Conservation (phyloP, 2,329 filamentous ascomycete genomes). For the Stachybotrys echinatus region DNA sequence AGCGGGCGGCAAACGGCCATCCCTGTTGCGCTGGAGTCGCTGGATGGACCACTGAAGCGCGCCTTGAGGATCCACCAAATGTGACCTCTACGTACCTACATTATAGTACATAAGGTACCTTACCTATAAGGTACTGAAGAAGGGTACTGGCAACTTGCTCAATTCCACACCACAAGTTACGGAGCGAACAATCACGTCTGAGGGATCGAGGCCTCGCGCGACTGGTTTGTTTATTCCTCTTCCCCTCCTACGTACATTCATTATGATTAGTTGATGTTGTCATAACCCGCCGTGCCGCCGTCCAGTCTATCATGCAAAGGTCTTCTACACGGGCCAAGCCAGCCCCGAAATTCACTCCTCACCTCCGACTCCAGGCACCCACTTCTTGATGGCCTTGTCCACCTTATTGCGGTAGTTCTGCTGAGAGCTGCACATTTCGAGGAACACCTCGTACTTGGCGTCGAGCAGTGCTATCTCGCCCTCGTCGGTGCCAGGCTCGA, state of each 20-base stretch:
- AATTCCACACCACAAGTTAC: no score
- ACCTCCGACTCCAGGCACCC: conserved; percentile 21
- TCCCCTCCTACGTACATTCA: neutral
- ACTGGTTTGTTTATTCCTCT: no score
- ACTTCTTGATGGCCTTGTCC: conserved; percentile 52
- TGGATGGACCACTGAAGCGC: no score
- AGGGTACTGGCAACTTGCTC: no score
- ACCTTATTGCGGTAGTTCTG: conserved; percentile 75
- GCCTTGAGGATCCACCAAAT: no score
- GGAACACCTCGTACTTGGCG: conserved; percentile 92
- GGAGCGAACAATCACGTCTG: no score
- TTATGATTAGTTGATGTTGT: conserved; percentile 1
- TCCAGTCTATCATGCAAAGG: neutral
- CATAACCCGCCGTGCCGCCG: neutral
- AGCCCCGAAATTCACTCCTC: conserved; percentile 8
- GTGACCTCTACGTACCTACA: no score
- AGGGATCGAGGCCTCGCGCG: no score
- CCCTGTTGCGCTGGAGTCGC: no score
- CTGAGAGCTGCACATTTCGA: conserved; percentile 86
- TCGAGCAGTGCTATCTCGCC: conserved; percentile 75
- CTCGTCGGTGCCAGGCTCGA: conserved; percentile 66
- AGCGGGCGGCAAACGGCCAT: conserved; percentile 6
- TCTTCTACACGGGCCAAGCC: neutral
- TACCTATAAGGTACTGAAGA: no score
- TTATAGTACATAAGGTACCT: no score